Evolutionary conservation across 768 basidiomycete species (phyloP).

Genomic region (Amylocystis lapponica): DNA sequence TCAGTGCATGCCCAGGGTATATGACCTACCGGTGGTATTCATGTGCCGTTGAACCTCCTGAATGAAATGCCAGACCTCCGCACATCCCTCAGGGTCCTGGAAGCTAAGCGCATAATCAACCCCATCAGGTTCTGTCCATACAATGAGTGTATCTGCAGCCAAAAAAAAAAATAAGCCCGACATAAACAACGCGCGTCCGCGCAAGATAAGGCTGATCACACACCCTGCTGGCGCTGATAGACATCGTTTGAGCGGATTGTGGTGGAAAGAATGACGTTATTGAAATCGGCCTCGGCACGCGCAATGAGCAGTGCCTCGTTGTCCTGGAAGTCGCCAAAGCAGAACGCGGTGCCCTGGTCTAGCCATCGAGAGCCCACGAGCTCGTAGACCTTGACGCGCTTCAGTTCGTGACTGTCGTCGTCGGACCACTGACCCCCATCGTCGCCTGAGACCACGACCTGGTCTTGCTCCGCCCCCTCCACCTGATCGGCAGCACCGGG

Average conservation of each 20-base stretch:
- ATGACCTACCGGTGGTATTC: conserved; percentile 52
- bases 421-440: conserved; percentile 60
- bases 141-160: conserved; percentile 85
- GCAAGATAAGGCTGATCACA: conserved; percentile 21
- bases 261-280: conserved; percentile 71
- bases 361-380: conserved; percentile 88
- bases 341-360: conserved; percentile 96
- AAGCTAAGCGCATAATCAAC: conserved; percentile 96
- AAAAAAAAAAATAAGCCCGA: neutral
- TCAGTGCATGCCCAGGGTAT: neutral
- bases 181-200: neutral
- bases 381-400: conserved; percentile 97
- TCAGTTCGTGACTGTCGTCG: conserved; percentile 60
- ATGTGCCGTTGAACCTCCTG: conserved; percentile 85
- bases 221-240: conserved; percentile 84
- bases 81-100: conserved; percentile 91
- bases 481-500: neutral
- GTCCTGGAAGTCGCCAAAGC: conserved; percentile 82
- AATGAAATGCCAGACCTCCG: conserved; percentile 98
- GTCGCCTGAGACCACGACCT: conserved; percentile 37
- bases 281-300: conserved; percentile 70
- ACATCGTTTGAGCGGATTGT: conserved; percentile 78
- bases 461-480: neutral
- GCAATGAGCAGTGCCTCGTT: conserved; percentile 80
- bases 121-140: conserved; percentile 96